Evolutionary conservation across 371 early-diverging fungal genomes (phyloP), one percentile per base, ranked within the genome.

Genomic region (Capniomyces stellatus): DNA sequence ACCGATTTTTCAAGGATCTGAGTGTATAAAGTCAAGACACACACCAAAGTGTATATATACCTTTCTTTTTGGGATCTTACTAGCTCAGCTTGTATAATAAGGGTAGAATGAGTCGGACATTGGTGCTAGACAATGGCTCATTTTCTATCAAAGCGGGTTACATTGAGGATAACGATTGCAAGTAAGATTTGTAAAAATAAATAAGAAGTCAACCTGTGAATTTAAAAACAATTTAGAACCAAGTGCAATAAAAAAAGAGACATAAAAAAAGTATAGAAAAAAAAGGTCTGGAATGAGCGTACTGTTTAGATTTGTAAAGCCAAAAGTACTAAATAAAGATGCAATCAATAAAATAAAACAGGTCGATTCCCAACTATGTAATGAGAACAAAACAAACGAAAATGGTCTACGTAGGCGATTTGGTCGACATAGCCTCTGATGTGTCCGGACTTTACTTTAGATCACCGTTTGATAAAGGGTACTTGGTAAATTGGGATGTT

Each of bases 71-170:
- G 35, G 6, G 35, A 35, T 10, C 6, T 35, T 35, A 35, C 35
- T 15, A 35, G 35, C 6, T 6, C 10, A 35, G 35, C 10, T 6
- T 6, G 35, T 35, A 35, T 10, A 35, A 35, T 10, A 35, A 35
- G 10, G 6, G 6, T 35, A 10, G n/a, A 43, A 23, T 44, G 8
- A 63, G 56, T 58, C 43, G 44, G n/a, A 55, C 60, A 10, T 57
- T 85, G 29, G 69, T 85, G 15, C 56, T 85, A 19, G 87, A 87
- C 62, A 85, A 87, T 72, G 87, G 87, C 21, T 85, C 86, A 19
- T 73, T 71, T 35, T 65, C 75, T 10, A 76, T 85, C 51, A 87
- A 87, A 57, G 75, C 69, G 29, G 85, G 83, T 2, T 71, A 72
- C 29, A 69, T 72, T 0, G 71, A 62, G 19, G 54, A 51, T 8